Evolutionary conservation across 768 basidiomycete genomes (phyloP).

Genomic region (Naganishia kalamii): DNA sequence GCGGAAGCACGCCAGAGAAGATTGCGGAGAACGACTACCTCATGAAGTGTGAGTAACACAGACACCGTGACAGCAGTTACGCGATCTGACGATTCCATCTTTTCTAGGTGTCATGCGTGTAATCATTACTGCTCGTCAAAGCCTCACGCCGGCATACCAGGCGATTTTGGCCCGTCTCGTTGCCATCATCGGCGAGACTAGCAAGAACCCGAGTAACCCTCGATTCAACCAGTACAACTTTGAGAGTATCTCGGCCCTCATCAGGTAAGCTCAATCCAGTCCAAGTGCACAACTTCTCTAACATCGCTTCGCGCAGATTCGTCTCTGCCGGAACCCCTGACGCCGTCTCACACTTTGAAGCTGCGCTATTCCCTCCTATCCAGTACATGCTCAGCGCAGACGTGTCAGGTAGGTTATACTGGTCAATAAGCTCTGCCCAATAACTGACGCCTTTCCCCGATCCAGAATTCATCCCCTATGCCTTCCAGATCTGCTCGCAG

Average conservation of each 20-base stretch:
- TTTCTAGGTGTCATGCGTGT: slow-evolving; percentile 82
- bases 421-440: neutral
- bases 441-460: neutral
- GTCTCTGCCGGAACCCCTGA: slow-evolving; percentile 64
- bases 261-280: slow-evolving; percentile 55
- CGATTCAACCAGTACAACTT: slow-evolving; percentile 97
- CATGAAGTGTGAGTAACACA: slow-evolving; percentile 73
- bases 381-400: slow-evolving; percentile 83
- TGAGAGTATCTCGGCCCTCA: slow-evolving; percentile 87
- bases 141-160: slow-evolving; percentile 63
- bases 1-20: slow-evolving; percentile 74
- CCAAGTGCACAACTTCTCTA: neutral
- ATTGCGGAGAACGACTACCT: slow-evolving; percentile 94
- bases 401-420: slow-evolving; percentile 69
- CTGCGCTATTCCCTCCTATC: slow-evolving; percentile 75
- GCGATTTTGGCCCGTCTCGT: slow-evolving; percentile 67
- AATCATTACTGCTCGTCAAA: slow-evolving; percentile 77
- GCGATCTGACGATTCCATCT: neutral
- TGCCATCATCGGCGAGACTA: slow-evolving; percentile 74
- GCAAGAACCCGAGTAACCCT: slow-evolving; percentile 94
- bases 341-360: slow-evolving; percentile 69
- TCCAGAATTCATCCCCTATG: slow-evolving; percentile 91
- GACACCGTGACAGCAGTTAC: neutral
- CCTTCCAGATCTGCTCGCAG: slow-evolving; percentile 92
- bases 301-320: slow-evolving; percentile 54